These are phyloP conservation scores for Crotalaria pallida DNA, from an alignment of 306 rosid genomes.

Conservation along the genomic window DNA sequence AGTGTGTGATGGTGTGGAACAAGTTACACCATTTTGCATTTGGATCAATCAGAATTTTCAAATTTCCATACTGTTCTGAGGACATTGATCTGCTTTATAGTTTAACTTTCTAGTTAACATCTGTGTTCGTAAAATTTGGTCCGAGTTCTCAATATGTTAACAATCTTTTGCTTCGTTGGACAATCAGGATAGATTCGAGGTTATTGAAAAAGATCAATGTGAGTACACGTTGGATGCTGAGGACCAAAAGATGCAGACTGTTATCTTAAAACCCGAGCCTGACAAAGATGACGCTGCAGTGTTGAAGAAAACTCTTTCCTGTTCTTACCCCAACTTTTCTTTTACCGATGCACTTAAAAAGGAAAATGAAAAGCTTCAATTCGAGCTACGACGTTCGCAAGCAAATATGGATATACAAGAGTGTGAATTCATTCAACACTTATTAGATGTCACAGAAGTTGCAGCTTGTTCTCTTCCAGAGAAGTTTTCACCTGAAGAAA, in stretches of 20 bases:
- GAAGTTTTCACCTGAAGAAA: conserved; percentile 45
- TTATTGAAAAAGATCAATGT: conserved; percentile 82
- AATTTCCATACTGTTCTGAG: neutral
- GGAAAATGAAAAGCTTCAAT: conserved; percentile 90
- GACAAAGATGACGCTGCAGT: conserved; percentile 45
- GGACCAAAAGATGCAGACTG: conserved; percentile 74
- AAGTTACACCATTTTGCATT: neutral
- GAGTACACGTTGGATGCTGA: conserved; percentile 95
- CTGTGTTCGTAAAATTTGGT: neutral
- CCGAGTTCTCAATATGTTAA: neutral
- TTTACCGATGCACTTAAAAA: conserved; percentile 69
- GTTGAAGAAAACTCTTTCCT: conserved; percentile 90
- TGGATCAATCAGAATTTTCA: neutral
- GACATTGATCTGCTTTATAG: neutral
- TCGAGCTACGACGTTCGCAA: conserved; percentile 84
- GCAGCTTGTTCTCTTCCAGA: conserved; percentile 52
- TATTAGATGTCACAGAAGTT: conserved; percentile 69
- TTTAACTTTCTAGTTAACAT: neutral
- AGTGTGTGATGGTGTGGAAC: neutral
- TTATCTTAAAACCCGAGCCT: conserved; percentile 84
- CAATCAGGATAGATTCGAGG: conserved; percentile 80
- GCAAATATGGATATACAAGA: conserved; percentile 62
- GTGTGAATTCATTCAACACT: conserved; percentile 88
- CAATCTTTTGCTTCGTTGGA: conserved; percentile 15
- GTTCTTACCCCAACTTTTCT: conserved; percentile 80